Conservation (phyloP, 768 basidiomycete genomes). For the Lentinula sp. region DNA sequence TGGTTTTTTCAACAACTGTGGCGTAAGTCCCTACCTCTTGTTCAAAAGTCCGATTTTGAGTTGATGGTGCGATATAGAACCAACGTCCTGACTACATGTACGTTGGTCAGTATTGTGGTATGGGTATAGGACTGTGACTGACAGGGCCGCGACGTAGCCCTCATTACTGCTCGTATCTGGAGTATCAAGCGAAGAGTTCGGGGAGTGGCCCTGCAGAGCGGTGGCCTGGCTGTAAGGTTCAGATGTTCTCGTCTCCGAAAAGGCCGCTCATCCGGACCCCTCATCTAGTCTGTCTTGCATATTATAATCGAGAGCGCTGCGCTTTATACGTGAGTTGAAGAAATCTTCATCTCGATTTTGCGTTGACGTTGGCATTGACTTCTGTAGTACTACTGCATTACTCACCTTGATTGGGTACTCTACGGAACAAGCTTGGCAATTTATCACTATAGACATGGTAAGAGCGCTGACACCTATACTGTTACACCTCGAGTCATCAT, state of each 20-base stretch:
- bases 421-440: not conserved
- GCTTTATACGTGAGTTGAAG: not conserved
- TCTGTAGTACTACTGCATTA: not conserved
- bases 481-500: not conserved
- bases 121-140: not conserved
- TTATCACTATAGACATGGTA: not conserved
- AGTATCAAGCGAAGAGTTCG: not conserved
- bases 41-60: not conserved
- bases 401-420: conserved; percentile 3
- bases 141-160: not conserved
- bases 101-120: not conserved
- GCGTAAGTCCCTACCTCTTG: not conserved
- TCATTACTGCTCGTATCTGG: not conserved
- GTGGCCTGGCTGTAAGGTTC: not conserved
- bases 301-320: conserved; percentile 3
- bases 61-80: not conserved
- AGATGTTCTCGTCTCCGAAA: not conserved
- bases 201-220: not conserved
- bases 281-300: not conserved
- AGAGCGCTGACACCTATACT: not conserved
- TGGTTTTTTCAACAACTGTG: not conserved
- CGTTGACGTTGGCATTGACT: not conserved
- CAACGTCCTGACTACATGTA: not conserved
- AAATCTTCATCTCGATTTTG: not conserved
- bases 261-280: too few species aligned